Evolutionary conservation across 139 green algal species (phyloP).

Genomic region (Marvania coccoides): DNA sequence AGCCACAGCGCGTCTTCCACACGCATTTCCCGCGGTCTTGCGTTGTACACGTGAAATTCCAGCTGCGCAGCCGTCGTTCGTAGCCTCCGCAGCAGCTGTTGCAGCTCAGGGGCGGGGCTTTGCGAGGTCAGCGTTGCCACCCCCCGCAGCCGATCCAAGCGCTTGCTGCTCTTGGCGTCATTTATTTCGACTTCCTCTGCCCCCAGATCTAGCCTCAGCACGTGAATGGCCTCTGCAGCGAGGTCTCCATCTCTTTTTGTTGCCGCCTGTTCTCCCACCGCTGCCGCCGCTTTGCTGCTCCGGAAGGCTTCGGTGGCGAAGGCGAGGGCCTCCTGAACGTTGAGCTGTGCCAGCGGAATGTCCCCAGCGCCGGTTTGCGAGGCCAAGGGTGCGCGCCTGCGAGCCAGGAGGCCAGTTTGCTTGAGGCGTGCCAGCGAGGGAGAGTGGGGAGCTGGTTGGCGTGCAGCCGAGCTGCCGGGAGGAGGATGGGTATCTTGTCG

Average conservation of each 20-base stretch:
- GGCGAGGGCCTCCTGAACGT: not conserved
- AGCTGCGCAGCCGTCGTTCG: constrained; percentile 3
- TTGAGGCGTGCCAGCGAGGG: constrained; percentile 2
- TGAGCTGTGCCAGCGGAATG: not conserved
- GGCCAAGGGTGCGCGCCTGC: not conserved
- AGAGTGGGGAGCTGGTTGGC: too few species aligned
- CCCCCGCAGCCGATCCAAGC: not conserved
- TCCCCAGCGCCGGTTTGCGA: not conserved
- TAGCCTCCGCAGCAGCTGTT: constrained; percentile 9
- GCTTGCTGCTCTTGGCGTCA: not conserved
- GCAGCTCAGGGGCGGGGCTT: too few species aligned
- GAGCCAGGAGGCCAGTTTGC: not conserved
- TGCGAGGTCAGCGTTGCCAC: too few species aligned
- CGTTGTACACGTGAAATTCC: constrained; percentile 9
- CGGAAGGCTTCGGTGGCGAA: too few species aligned
- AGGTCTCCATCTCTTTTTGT: not conserved
- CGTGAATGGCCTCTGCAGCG: not conserved
- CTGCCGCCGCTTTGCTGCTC: not conserved
- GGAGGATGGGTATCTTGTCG: too few species aligned
- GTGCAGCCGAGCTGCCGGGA: too few species aligned
- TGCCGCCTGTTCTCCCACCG: not conserved
- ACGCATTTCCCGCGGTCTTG: not conserved
- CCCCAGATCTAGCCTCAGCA: not conserved
- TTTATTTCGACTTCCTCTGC: constrained; percentile 4
- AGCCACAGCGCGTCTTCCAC: constrained; percentile 2